Evolutionary conservation across 2,329 filamentous ascomycete species (phyloP).

Genomic region (Colletotrichum brevisporum): DNA sequence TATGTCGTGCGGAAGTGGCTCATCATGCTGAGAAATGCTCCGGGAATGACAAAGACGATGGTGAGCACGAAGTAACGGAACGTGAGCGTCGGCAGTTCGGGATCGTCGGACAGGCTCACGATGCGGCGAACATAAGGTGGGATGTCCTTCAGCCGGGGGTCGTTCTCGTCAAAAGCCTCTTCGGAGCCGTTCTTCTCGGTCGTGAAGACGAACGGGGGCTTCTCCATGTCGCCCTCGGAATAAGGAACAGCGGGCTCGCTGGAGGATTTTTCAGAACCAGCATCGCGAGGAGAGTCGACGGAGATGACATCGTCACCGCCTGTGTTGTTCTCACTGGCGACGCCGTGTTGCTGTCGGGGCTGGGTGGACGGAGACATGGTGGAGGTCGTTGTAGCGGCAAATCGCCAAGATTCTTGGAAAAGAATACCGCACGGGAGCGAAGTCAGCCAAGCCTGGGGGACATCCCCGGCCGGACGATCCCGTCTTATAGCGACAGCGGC

Average conservation of each 20-base stretch:
- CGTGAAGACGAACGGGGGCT: conserved; percentile 43
- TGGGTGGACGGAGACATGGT: conserved; percentile 25
- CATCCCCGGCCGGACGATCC: background rate
- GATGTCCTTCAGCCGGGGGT: conserved; percentile 66
- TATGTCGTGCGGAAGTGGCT: conserved; percentile 51
- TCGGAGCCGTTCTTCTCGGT: conserved; percentile 43
- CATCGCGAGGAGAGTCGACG: conserved; percentile 16
- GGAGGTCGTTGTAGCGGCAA: conserved; percentile 15
- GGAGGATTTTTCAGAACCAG: conserved; percentile 16
- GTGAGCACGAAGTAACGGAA: conserved; percentile 71
- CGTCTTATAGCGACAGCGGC: conserved; percentile 21
- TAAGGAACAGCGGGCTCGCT: conserved; percentile 37
- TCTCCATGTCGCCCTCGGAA: conserved; percentile 43
- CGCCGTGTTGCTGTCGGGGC: background rate
- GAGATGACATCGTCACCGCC: conserved; percentile 21
- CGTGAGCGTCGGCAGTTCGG: conserved; percentile 67
- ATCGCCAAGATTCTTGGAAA: conserved; percentile 36
- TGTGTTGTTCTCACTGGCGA: conserved; percentile 9
- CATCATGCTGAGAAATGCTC: conserved; percentile 67
- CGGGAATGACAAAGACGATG: conserved; percentile 68
- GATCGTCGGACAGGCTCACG: conserved; percentile 53
- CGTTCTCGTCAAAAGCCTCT: conserved; percentile 57
- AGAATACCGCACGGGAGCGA: conserved; percentile 24
- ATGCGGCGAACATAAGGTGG: conserved; percentile 56
- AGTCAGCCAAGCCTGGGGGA: conserved; percentile 34